Evolutionary conservation across 768 basidiomycete genomes (phyloP), one percentile per base, ranked within the genome.

Genomic region (Suillus luteus): DNA sequence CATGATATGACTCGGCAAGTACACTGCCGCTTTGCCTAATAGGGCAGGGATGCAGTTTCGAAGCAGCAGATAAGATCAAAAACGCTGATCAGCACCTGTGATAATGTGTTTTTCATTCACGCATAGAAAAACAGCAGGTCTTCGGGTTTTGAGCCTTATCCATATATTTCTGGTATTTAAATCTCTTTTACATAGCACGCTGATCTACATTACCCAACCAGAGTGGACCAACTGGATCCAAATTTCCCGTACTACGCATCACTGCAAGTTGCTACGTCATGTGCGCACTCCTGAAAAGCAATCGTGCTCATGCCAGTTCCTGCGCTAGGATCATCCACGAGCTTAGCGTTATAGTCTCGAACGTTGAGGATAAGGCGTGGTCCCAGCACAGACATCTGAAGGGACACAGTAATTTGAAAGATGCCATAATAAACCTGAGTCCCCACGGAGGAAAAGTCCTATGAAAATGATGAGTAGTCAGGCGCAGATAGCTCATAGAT

Each of bases 11-110:
- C 35, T 61, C 54, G 12, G 10, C 10, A 58, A 48, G 5, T 43
- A 35, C 38, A 38, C 38, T 31, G 43, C 57, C 35, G 15, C 27
- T 24, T 31, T 59, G 6, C 48, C 41, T 31, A 59, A 49, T 35
- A 57, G 27, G 6, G 66, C 63, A 31, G 66, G 55, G 59, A 64
- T 64, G n/a, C 8, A 43, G 55, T 43, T 51, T 8, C 60, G 14
- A 55, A 38, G 15, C 14, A 27, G 49, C 49, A 27, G 24, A 24
- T 27, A 51, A 51, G 49, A 49, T 49, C 49, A 27, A 49, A 44
- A 44, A 44, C n/a, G 5, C 19, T n/a, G 44, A 46, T 48, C 46
- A 48, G 22, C 12, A 12, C 46, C 44, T 46, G n/a, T 10, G 44
- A 46, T 46, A 46, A 46, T 10, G 44, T 46, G 44, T 5, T 22